Percentiles rank a stretch among this genome's conserved stretches.
Conservation (phyloP, 2,329 filamentous ascomycete species). For the Penicillium sp. region DNA sequence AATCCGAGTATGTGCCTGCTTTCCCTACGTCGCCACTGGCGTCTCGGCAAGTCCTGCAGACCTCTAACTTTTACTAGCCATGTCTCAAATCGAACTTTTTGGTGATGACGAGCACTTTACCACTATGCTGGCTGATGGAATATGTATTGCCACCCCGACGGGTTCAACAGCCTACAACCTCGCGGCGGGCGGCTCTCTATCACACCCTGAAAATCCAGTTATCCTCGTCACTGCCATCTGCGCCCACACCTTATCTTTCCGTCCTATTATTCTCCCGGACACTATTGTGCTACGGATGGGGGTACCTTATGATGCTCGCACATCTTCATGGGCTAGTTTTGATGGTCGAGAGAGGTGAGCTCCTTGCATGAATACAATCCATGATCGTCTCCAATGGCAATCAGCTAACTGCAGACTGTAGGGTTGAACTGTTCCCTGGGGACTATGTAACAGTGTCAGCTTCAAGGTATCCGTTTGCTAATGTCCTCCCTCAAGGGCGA, state of each 20-base stretch:
- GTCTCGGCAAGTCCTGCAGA: neutral
- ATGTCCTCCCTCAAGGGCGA: constrained; percentile 49
- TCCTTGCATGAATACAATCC: neutral
- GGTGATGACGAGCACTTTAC: constrained; percentile 96
- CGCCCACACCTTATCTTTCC: constrained; percentile 91
- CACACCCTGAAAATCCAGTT: constrained; percentile 94
- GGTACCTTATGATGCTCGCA: constrained; percentile 91
- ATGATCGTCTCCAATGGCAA: neutral
- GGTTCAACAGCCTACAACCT: constrained; percentile 96
- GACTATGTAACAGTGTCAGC: constrained; percentile 59
- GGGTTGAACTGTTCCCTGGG: constrained; percentile 53
- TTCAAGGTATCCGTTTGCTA: constrained; percentile 56
- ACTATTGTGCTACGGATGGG: constrained; percentile 91
- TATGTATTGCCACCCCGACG: constrained; percentile 92
- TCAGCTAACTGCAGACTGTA: constrained; percentile 23
- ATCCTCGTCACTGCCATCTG: constrained; percentile 95
- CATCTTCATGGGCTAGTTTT: constrained; percentile 95
- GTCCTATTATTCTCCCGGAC: constrained; percentile 94
- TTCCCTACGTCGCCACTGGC: too few relatives aligned
- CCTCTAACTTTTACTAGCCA: constrained; percentile 58
- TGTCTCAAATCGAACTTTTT: constrained; percentile 91
- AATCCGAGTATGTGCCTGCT: constrained; percentile 75
- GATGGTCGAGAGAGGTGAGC: constrained; percentile 80
- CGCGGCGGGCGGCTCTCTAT: constrained; percentile 90
- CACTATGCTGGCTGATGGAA: constrained; percentile 86